A percentile compares a stretch with the other conserved stretches of the same genome.
Evolutionary conservation across 768 basidiomycete genomes (phyloP).

Genomic region (Serendipita sp.): DNA sequence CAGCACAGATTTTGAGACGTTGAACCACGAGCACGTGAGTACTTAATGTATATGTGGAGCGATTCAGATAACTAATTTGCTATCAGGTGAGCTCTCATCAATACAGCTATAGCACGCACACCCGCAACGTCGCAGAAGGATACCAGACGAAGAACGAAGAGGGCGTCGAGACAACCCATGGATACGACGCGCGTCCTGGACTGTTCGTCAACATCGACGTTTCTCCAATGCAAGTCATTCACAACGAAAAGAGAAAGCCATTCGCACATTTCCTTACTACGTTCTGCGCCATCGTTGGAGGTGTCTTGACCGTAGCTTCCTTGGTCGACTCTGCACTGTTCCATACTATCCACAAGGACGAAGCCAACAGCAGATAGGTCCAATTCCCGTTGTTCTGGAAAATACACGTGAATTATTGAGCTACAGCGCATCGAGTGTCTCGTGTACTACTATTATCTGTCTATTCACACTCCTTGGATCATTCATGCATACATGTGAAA

Average conservation of each 20-base stretch:
- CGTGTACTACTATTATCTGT: conserved; percentile 2
- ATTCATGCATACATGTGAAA: neutral
- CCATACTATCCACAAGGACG: conserved; percentile 28
- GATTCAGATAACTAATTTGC: neutral
- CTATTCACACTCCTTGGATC: conserved; percentile 2
- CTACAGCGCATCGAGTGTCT: neutral
- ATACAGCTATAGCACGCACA: conserved; percentile 91
- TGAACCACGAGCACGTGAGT: conserved; percentile 52
- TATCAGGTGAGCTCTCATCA: conserved; percentile 71
- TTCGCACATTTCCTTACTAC: conserved; percentile 98
- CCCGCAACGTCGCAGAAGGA: conserved; percentile 68
- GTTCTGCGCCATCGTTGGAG: conserved; percentile 94
- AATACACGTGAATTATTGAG: neutral
- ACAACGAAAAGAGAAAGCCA: conserved; percentile 78
- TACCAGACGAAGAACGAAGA: conserved; percentile 36
- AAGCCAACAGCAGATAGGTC: conserved; percentile 6
- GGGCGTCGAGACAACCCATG: conserved; percentile 61
- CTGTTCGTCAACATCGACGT: conserved; percentile 92
- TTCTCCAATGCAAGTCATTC: conserved; percentile 87
- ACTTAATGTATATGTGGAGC: neutral
- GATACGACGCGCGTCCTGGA: conserved; percentile 23
- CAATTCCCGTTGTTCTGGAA: neutral
- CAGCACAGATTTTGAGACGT: conserved; percentile 79
- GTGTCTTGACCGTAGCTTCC: conserved; percentile 86
- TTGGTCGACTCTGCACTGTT: conserved; percentile 78